phyloP scores from a whole-genome alignment of 768 basidiomycete species.

The Tulasnella sp. region DNA sequence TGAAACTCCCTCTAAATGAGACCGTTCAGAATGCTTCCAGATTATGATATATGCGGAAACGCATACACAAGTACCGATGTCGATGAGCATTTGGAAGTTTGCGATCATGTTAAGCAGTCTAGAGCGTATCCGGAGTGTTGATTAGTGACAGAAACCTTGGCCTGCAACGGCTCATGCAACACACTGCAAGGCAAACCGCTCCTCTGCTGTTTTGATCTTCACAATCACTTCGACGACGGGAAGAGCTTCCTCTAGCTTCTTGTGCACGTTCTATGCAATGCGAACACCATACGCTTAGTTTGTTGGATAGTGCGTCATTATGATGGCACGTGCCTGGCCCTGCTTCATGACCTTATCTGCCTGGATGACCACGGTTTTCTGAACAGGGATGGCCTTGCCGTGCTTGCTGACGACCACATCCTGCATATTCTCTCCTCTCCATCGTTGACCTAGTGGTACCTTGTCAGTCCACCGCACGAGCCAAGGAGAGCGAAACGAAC shows the following conservation, averaged over 20 bases:
- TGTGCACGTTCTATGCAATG: constrained; percentile 25
- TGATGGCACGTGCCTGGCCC: constrained; percentile 21
- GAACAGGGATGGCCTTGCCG: constrained; percentile 24
- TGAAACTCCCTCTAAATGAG: constrained; percentile 23
- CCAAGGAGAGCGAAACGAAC: background rate
- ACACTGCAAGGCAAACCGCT: constrained; percentile 26
- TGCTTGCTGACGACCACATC: constrained; percentile 20
- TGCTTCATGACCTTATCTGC: constrained; percentile 26
- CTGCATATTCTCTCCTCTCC: constrained; percentile 21
- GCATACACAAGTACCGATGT: constrained; percentile 23
- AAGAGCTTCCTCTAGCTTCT: constrained; percentile 26
- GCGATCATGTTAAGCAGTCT: constrained; percentile 29
- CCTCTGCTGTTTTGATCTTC: constrained; percentile 21
- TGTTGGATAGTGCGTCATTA: too few species aligned
- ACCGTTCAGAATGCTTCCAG: background rate
- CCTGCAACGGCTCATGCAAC: background rate
- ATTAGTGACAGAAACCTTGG: background rate
- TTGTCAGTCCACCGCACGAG: background rate
- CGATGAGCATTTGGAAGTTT: constrained; percentile 23
- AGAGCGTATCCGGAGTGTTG: background rate
- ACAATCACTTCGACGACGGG: constrained; percentile 25
- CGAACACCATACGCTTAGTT: too few species aligned
- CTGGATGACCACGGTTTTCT: constrained; percentile 23
- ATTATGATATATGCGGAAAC: background rate
- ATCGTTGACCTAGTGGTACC: background rate